phyloP scores from a whole-genome alignment of 2,329 filamentous ascomycete genomes.

The Sporothrix inflata region DNA sequence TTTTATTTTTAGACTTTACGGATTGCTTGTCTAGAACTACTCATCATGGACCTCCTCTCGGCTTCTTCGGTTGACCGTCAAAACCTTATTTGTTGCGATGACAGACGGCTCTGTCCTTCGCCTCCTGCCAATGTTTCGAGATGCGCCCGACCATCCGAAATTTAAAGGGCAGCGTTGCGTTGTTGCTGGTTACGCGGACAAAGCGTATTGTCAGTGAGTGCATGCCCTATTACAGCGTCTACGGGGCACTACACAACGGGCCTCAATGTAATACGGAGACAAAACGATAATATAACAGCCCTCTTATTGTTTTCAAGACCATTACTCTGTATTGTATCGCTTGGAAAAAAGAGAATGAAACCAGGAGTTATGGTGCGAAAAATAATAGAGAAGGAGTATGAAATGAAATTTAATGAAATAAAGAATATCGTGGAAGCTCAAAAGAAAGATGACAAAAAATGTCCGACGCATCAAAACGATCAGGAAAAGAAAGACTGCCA shows the following conservation, averaged over 20 bases:
- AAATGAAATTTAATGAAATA: background rate
- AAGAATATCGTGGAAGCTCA: background rate
- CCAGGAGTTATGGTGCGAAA: background rate
- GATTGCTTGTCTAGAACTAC: too few relatives aligned
- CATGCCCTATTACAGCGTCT: too few relatives aligned
- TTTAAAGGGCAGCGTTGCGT: background rate
- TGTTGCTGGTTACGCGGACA: background rate
- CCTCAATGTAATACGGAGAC: too few relatives aligned
- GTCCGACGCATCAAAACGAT: conserved; percentile 2
- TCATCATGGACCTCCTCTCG: too few relatives aligned
- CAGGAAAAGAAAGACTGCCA: background rate
- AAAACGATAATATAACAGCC: background rate
- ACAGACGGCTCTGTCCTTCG: background rate
- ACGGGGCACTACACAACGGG: background rate
- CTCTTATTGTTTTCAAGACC: background rate
- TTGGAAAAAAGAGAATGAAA: conserved; percentile 12
- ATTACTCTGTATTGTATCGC: background rate
- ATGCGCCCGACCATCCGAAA: conserved; percentile 6
- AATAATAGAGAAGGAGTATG: background rate
- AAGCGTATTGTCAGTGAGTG: background rate
- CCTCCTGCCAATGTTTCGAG: conserved; percentile 6
- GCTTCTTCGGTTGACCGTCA: conserved; percentile 10
- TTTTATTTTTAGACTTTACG: conserved; percentile 4
- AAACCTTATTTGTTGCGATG: conserved; percentile 12
- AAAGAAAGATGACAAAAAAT: background rate